Evolutionary conservation across 2,329 filamentous ascomycete genomes (phyloP).

Genomic region (Penicillium sp.): DNA sequence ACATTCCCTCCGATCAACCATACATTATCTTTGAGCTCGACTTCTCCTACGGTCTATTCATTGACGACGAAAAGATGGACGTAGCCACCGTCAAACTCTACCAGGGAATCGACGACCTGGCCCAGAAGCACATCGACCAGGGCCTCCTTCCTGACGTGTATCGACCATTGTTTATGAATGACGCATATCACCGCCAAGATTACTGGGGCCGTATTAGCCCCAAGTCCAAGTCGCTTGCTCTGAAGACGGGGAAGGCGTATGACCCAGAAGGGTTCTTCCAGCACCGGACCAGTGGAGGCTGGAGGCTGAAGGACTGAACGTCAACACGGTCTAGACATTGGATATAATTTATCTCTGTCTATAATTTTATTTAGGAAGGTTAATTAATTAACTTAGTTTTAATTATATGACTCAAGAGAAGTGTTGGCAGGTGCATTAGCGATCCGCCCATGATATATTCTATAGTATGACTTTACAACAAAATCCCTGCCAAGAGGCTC

Average conservation of each 20-base stretch:
- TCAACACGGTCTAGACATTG: not conserved
- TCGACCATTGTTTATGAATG: conserved; percentile 49
- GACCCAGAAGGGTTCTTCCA: conserved; percentile 44
- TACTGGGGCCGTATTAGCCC: conserved; percentile 43
- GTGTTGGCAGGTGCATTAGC: not conserved
- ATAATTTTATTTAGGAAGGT: conserved; percentile 2
- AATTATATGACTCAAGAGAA: not conserved
- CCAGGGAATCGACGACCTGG: conserved; percentile 34
- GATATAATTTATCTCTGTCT: not conserved
- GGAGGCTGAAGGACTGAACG: conserved; percentile 26
- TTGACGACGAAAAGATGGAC: conserved; percentile 39
- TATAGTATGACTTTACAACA: not conserved
- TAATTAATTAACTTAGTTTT: too few relatives aligned
- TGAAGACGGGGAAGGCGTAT: conserved; percentile 35
- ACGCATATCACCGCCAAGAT: conserved; percentile 45
- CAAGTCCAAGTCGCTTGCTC: conserved; percentile 29
- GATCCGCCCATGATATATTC: not conserved
- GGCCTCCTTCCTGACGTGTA: conserved; percentile 42
- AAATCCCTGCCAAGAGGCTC: not conserved
- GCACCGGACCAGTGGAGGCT: conserved; percentile 41
- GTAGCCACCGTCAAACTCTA: conserved; percentile 40
- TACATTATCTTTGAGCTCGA: conserved; percentile 49
- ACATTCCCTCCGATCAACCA: conserved; percentile 40
- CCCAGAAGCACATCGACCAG: conserved; percentile 34
- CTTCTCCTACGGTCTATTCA: conserved; percentile 40